Evolutionary conservation across 306 rosid genomes (phyloP).

Genomic region (Senna siamea): DNA sequence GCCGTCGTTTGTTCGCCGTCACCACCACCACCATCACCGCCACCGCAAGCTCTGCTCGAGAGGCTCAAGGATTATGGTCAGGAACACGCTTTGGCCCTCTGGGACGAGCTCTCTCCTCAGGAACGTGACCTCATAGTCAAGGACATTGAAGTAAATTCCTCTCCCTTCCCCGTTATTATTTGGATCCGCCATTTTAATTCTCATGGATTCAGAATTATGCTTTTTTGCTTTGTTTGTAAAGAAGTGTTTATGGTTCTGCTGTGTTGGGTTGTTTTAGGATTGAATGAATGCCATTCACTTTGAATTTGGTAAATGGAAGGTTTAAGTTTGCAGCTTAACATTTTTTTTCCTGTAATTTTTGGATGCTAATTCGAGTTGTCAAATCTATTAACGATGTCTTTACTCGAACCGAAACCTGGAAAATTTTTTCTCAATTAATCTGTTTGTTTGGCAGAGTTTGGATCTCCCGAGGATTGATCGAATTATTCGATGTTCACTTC

Average conservation of each 20-base stretch:
- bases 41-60: slow-evolving; percentile 76
- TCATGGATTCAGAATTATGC: background rate
- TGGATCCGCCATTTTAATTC: background rate
- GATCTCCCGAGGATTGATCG: slow-evolving; percentile 90
- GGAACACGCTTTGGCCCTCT: slow-evolving; percentile 82
- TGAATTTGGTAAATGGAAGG: background rate
- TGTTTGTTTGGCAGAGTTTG: slow-evolving; percentile 55
- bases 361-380: background rate
- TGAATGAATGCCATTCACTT: slow-evolving; percentile 11
- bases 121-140: slow-evolving; percentile 78
- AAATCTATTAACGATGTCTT: background rate
- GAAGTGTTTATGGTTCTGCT: too few relatives aligned
- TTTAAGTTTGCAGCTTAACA: slow-evolving; percentile 12
- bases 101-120: slow-evolving; percentile 84
- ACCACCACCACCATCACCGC: background rate
- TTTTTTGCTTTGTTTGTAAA: background rate
- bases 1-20: slow-evolving; percentile 38
- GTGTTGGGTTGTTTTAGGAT: too few relatives aligned
- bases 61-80: slow-evolving; percentile 94
- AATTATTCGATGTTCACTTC: slow-evolving; percentile 83
- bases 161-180: background rate
- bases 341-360: background rate
- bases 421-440: background rate
- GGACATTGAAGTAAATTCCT: slow-evolving; percentile 67
- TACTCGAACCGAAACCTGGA: background rate